Evolutionary conservation across 192 early-diverging fungal species (phyloP).

Genomic region (Coemansia sp.): DNA sequence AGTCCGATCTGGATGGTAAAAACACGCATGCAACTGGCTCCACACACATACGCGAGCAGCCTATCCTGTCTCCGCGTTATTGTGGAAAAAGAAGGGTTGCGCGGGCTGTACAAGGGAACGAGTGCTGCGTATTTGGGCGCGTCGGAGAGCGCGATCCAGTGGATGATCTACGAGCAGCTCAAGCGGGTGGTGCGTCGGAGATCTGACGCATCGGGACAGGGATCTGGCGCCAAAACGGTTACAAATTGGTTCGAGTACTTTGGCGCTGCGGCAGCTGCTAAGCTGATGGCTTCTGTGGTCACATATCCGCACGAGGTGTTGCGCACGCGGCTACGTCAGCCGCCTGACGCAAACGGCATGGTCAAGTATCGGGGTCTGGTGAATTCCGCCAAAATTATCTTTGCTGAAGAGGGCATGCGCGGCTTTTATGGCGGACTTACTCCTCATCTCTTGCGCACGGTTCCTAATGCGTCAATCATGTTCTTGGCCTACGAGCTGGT

Average conservation of each 20-base stretch:
- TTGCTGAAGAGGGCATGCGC: conserved; percentile 76
- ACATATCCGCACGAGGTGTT: conserved; percentile 97
- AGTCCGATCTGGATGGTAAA: conserved; percentile 99
- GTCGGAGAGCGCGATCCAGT: conserved; percentile 89
- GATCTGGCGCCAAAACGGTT: conserved; percentile 32
- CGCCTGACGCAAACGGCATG: conserved; percentile 64
- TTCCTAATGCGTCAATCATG: conserved; percentile 95
- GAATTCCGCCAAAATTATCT: conserved; percentile 57
- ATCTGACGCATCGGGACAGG: background rate
- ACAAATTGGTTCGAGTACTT: conserved; percentile 82
- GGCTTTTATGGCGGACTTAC: conserved; percentile 95
- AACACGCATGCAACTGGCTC: conserved; percentile 90
- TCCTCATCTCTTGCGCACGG: conserved; percentile 89
- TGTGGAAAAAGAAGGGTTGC: conserved; percentile 75
- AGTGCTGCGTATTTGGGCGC: conserved; percentile 89
- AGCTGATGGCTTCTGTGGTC: conserved; percentile 80
- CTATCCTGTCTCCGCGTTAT: conserved; percentile 72
- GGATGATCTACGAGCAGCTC: conserved; percentile 93
- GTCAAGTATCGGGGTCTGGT: conserved; percentile 78
- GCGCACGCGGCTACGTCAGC: conserved; percentile 85
- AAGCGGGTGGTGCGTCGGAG: conserved; percentile 57
- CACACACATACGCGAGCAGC: conserved; percentile 70
- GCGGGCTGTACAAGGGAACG: conserved; percentile 86
- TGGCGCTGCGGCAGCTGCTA: conserved; percentile 78
- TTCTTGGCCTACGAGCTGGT: conserved; percentile 85